Percentiles rank a stretch among this genome's conserved stretches.
Conservation (phyloP, 2,329 filamentous ascomycete genomes). For the Amylocarpus encephaloides region DNA sequence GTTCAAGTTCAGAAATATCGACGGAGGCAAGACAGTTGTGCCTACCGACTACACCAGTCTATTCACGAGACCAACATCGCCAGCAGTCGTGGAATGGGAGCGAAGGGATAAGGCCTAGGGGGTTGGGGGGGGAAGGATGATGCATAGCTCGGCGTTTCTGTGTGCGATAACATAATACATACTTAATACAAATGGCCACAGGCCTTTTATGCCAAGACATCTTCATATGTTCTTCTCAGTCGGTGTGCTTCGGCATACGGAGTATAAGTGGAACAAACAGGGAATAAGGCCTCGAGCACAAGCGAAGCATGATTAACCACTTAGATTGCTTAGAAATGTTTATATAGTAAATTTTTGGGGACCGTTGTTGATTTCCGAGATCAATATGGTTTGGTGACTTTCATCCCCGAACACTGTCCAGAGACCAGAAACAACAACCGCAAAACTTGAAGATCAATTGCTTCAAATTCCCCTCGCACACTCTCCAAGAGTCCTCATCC, state of each 20-base stretch:
- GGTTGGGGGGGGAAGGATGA: conserved; percentile 4
- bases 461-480: too few species aligned
- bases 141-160: conserved; percentile 23
- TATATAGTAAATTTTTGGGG: too few species aligned
- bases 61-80: conserved; percentile 67
- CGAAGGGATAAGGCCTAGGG: conserved; percentile 43
- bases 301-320: too few species aligned
- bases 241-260: too few species aligned
- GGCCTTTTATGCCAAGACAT: background rate
- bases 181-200: conserved; percentile 14
- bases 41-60: conserved; percentile 64
- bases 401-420: too few species aligned
- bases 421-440: too few species aligned
- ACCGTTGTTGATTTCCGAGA: too few species aligned
- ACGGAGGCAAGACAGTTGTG: conserved; percentile 62
- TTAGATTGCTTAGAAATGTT: too few species aligned
- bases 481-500: background rate
- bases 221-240: background rate
- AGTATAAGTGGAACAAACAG: too few species aligned
- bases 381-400: too few species aligned
- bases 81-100: conserved; percentile 71
- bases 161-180: conserved; percentile 7
- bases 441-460: too few species aligned
- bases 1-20: conserved; percentile 73
- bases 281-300: too few species aligned